phyloP scores from a whole-genome alignment of 164 flowering plant species.

The Echeveria elegans region DNA sequence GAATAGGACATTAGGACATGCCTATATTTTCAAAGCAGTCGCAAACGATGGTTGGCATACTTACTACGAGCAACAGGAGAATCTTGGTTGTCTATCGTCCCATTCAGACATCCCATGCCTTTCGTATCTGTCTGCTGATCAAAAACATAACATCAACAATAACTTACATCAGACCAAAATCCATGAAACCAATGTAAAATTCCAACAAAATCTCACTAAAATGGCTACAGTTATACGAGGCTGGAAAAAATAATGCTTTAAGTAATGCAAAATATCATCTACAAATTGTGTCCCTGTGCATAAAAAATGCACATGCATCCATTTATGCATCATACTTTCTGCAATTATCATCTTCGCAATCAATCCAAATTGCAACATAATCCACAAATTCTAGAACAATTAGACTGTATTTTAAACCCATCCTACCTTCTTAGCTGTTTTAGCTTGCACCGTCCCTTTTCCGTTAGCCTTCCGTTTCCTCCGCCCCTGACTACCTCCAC shows the following conservation, averaged over 20 bases:
- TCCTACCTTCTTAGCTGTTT: constrained; percentile 30
- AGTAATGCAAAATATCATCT: no score
- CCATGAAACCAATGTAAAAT: background rate
- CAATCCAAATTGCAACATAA: background rate
- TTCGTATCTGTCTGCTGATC: constrained; percentile 24
- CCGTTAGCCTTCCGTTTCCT: constrained; percentile 26
- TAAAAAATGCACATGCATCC: no score
- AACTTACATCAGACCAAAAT: background rate
- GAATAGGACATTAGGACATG: no score
- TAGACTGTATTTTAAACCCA: background rate
- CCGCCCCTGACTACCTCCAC: constrained; percentile 31
- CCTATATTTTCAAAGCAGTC: background rate
- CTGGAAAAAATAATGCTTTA: no score
- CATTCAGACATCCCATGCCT: constrained; percentile 16
- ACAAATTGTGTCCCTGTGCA: no score
- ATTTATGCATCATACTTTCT: no score
- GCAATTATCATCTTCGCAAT: background rate
- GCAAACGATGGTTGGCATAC: constrained; percentile 7
- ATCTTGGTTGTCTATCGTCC: constrained; percentile 13
- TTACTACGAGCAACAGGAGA: constrained; percentile 22
- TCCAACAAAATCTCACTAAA: background rate
- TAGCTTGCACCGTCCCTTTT: constrained; percentile 18
- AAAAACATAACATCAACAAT: constrained; percentile 6
- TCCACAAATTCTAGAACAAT: background rate
- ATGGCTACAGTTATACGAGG: background rate